These are phyloP conservation scores for Rhodotorula taiwanensis DNA, from an alignment of 768 basidiomycete species.

Conservation along the genomic window DNA sequence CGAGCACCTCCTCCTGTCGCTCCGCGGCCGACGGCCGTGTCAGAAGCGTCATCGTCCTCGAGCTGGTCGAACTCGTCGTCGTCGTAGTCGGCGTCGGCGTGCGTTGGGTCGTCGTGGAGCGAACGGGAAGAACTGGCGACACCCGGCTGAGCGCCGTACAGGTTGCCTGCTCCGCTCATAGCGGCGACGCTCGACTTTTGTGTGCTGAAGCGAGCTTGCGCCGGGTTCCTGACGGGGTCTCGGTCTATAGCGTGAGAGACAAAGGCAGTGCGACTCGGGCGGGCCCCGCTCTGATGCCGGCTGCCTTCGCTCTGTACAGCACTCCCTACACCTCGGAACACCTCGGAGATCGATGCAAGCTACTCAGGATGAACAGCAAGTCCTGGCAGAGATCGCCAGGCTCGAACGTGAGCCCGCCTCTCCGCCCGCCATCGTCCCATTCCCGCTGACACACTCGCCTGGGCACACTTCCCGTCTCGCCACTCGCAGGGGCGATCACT, in stretches of 20 bases:
- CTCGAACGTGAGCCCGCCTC: conserved; percentile 12
- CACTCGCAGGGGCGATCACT: conserved; percentile 18
- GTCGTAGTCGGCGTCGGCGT: neutral
- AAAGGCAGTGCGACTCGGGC: no score
- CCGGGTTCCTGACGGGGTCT: no score
- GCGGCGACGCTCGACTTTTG: no score
- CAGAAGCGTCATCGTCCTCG: neutral
- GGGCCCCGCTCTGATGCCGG: no score
- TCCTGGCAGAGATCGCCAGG: conserved; percentile 25
- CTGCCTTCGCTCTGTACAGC: no score
- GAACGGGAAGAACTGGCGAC: no score
- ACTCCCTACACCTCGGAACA: no score
- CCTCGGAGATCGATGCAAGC: no score
- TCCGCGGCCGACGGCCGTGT: neutral
- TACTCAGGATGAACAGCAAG: conserved; percentile 1
- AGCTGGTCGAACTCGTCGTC: conserved; percentile 1
- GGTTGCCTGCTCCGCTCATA: no score
- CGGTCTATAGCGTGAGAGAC: no score
- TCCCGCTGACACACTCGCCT: neutral
- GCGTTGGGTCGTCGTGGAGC: neutral
- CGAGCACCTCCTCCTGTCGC: neutral
- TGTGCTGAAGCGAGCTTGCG: no score
- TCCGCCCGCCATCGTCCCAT: neutral
- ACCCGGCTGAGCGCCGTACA: no score
- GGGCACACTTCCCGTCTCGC: neutral